Base-by-base conservation (phyloP, 1,284 basidiomycete genomes). In the Ustanciosporium gigantosporum region DNA sequence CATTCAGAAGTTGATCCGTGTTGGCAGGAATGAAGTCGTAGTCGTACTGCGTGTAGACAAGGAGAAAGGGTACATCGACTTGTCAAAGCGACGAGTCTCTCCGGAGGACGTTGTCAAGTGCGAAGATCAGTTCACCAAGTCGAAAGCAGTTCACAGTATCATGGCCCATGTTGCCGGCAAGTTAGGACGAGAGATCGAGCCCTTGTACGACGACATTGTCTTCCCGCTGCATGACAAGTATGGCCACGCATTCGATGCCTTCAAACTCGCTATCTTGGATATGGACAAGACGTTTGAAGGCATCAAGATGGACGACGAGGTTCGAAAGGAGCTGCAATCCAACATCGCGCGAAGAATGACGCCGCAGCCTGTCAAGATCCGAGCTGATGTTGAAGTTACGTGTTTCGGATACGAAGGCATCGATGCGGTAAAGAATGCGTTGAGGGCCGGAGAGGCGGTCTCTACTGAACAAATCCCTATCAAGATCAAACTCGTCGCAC, bases 21-120 rank as follows among this genome's bases (percentile, higher is more conserved):
- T 98, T 3, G 94, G 94, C 17, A 85, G 95, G 73, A 99, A 99
- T 79, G 94, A 98, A 79, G 94, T 98, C 55, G 94, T 98, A 56
- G 94, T 98, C 55, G 95, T 98, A 0, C 85, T 98, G 67, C 84
- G 94, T 78, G 94, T 99, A 29, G 94, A 99, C 84, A 96, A 96
- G 80, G 95, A 98, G 81, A 98, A 99, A 83, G 95, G 93, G 16
- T 98, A 98, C 81, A 99, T 99, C 76, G 94, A 99, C 84, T 83
- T 98, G 31, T 97, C 93, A 43, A 99, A 99, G 83, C 88, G 95
- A 70, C 88, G 95, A 74, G 94, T 99, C n/a, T 96, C 93, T 9
- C 89, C 94, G 9, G 95, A 99, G 79, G 94, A 98, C 79, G 94
- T 98, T 71, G 86, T 88, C 40, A 96, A 96, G 82, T 98, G 95